Conservation (phyloP, 78 protist genomes). For the slime mould (Dictyostelium discoideum) region DNA sequence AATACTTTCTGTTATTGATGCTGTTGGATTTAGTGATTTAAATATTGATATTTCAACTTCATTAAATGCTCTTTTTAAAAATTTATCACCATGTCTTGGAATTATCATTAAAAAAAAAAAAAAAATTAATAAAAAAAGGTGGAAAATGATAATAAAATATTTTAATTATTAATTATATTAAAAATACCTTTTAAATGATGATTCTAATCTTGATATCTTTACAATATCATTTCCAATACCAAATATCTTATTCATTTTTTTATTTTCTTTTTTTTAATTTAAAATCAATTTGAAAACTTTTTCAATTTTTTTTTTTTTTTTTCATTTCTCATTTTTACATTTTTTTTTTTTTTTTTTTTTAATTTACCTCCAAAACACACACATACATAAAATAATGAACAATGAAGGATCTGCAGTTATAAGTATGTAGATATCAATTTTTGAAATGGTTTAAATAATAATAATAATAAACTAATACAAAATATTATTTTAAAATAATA, state of each 20-base stretch:
- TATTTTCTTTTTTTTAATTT: not conserved
- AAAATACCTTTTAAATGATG: conserved; percentile 39
- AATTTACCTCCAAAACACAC: not conserved
- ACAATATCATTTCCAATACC: conserved; percentile 75
- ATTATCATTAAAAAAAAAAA: not conserved
- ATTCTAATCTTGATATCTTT: conserved; percentile 37
- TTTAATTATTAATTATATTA: too few relatives aligned
- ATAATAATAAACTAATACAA: too few relatives aligned
- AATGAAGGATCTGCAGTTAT: not conserved
- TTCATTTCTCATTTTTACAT: not conserved
- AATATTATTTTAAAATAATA: not conserved
- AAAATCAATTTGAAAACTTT: not conserved
- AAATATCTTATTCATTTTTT: not conserved
- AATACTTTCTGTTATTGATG: not conserved
- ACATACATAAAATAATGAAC: not conserved
- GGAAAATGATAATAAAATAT: not conserved
- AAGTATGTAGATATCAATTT: not conserved
- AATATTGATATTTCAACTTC: conserved; percentile 21
- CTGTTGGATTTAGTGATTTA: not conserved
- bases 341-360: not conserved
- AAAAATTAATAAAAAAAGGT: not conserved
- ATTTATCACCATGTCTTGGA: conserved; percentile 40
- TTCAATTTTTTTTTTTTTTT: not conserved
- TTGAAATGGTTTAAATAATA: too few relatives aligned
- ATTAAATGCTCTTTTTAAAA: conserved; percentile 70